phyloP scores from a whole-genome alignment of 2,329 filamentous ascomycete species.

The Xylaria digitata region DNA sequence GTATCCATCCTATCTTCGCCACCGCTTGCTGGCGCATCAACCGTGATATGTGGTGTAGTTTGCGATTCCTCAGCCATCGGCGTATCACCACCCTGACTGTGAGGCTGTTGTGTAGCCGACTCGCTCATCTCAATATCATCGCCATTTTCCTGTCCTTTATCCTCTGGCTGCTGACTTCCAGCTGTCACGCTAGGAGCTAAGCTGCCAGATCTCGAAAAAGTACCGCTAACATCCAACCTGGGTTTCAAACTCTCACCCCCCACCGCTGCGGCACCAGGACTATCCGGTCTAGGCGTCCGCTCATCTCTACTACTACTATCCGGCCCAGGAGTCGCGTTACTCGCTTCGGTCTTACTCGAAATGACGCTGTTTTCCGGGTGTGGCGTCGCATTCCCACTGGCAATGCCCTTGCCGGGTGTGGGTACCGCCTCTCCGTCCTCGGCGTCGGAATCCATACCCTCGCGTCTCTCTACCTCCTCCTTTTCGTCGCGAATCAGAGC shows the following conservation, averaged over 20 bases:
- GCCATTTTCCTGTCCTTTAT: constrained; percentile 47
- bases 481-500: constrained; percentile 93
- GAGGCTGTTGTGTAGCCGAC: constrained; percentile 51
- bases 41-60: constrained; percentile 58
- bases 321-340: constrained; percentile 55
- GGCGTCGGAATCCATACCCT: constrained; percentile 79
- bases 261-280: constrained; percentile 49
- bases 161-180: constrained; percentile 54
- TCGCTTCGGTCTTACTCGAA: constrained; percentile 41
- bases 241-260: constrained; percentile 52
- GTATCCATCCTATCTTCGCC: constrained; percentile 76
- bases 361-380: constrained; percentile 56
- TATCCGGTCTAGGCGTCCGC: constrained; percentile 50
- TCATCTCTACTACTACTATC: constrained; percentile 56
- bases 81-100: constrained; percentile 45
- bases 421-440: constrained; percentile 64
- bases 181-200: constrained; percentile 50
- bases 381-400: constrained; percentile 64
- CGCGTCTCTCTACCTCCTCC: constrained; percentile 88
- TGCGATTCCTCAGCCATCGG: constrained; percentile 49
- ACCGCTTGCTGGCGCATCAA: constrained; percentile 60
- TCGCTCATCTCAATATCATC: constrained; percentile 53
- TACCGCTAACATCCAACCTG: constrained; percentile 46
- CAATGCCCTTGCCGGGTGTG: constrained; percentile 52
- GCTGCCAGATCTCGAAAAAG: constrained; percentile 55